phyloP scores from a whole-genome alignment of 208 protist species.

The Trypanosoma mega region DNA sequence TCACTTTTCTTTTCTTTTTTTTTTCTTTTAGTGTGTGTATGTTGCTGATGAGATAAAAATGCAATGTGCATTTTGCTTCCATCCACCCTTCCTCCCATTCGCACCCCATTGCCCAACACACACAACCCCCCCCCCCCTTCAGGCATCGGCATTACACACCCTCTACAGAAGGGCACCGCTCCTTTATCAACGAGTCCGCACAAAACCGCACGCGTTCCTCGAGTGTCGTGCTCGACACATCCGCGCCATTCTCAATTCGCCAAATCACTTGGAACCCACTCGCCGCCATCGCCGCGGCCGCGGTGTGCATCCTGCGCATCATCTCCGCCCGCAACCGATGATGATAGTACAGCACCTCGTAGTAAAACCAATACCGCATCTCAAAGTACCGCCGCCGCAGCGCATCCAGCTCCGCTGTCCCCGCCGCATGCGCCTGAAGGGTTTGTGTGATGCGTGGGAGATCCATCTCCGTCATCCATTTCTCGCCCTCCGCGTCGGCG shows the following conservation, averaged over 20 bases:
- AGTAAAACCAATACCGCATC: conserved; percentile 76
- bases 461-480: conserved; percentile 26
- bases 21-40: not conserved
- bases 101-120: too few relatives aligned
- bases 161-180: not conserved
- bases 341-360: conserved; percentile 63
- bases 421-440: conserved; percentile 3
- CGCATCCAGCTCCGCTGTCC: not conserved
- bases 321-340: conserved; percentile 29
- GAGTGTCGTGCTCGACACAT: conserved; percentile 12
- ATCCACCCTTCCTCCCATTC: too few relatives aligned
- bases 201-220: not conserved
- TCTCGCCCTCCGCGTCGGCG: not conserved
- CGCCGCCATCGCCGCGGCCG: not conserved
- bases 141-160: too few relatives aligned
- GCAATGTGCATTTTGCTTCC: too few relatives aligned
- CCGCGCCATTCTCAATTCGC: conserved; percentile 15
- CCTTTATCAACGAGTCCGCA: conserved; percentile 2
- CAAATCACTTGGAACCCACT: not conserved
- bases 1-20: not conserved
- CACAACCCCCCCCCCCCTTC: too few relatives aligned
- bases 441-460: conserved; percentile 6
- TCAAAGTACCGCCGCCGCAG: conserved; percentile 41
- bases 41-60: too few relatives aligned
- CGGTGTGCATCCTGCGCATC: conserved; percentile 16